Base-by-base conservation (phyloP, 768 basidiomycete species). In the Boletus vinaceobasis region DNA sequence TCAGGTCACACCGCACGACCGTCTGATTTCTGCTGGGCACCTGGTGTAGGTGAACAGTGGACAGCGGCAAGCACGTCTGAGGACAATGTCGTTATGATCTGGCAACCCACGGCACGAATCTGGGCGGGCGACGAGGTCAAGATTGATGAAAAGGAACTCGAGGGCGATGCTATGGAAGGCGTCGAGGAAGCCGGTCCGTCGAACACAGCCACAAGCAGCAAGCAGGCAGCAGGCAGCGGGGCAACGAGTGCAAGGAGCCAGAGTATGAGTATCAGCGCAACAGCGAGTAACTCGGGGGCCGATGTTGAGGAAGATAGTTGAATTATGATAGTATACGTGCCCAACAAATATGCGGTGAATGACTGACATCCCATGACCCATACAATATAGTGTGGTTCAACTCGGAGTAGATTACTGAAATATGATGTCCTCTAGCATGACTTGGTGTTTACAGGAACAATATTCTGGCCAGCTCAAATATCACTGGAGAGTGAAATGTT, bases 1-100 rank as follows among this genome's bases (percentile, higher is more conserved):
- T n/a, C 52, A 91, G 89, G 91, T 21, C 91, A 93, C 63, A 93
- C 91, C 4, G 82, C 92, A 29, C 84, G 91, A 33, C 93, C 93
- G 2, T 90, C 91, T 1, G 97, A 99, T 72, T 87, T 98, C 70
- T 89, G 87, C 65, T 98, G 97, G 97, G 93, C 89, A n/a, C 89
- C 91, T 4, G 87, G 84, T 14, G 76, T 80, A 60, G 76, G 75
- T 19, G 92, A 95, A 65, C 85, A 85, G 59, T 96, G 93, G 93
- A 93, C 88, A 7, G 79, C 87, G 1, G 79, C 86, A 6, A 93
- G 84, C 59, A 83, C 89, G n/a, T 96, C 95, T 0, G 96, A 98
- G 69, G 96, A 99, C 70, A 99, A 99, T 60, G 85, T 98, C 23
- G 81, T 93, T 40, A 95, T 96, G 91, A 84, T 96, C 6, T 99